Evolutionary conservation across 2,329 filamentous ascomycete genomes (phyloP).

Genomic region (Trichophyton verrucosum): DNA sequence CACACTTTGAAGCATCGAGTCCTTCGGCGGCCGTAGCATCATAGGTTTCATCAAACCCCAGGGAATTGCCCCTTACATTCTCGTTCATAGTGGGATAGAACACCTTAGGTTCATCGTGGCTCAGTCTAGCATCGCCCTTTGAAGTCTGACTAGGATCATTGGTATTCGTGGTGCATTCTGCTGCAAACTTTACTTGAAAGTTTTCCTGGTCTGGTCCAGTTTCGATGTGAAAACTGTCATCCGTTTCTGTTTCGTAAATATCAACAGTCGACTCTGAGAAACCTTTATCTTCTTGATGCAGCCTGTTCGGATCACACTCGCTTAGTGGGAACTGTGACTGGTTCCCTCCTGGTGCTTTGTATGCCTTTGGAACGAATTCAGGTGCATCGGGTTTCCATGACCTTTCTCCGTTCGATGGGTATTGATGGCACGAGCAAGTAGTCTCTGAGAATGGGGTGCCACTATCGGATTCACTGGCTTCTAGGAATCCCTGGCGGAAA

Average conservation of each 20-base stretch:
- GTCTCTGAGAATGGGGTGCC: neutral
- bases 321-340: constrained; percentile 1
- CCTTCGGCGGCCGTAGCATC: neutral
- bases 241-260: constrained; percentile 10
- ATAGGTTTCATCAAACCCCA: neutral
- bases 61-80: neutral
- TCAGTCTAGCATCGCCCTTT: neutral
- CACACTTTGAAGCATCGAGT: neutral
- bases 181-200: neutral
- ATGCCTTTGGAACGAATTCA: constrained; percentile 26
- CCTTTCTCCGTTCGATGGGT: constrained; percentile 8
- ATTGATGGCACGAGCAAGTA: neutral
- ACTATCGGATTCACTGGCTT: constrained; percentile 26
- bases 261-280: constrained; percentile 4
- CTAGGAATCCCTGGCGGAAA: constrained; percentile 9
- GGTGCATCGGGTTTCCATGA: constrained; percentile 29
- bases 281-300: neutral
- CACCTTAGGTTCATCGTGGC: neutral
- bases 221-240: constrained; percentile 11
- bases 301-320: constrained; percentile 4
- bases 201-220: constrained; percentile 6
- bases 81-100: neutral
- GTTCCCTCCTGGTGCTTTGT: neutral
- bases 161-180: neutral
- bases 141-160: neutral